Conservation (phyloP, 257 asterid genomes). For the Vinca minor region DNA sequence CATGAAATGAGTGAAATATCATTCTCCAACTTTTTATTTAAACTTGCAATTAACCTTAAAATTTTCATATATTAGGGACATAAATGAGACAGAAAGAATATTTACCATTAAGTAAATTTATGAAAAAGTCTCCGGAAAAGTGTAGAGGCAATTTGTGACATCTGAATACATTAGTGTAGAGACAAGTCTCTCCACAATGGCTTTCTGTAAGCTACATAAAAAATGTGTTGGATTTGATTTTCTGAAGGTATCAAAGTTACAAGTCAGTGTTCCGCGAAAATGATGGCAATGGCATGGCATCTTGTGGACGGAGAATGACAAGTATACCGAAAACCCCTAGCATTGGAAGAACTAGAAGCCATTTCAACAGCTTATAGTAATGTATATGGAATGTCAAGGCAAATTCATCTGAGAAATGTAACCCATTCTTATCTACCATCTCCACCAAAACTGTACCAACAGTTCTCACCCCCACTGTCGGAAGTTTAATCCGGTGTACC, state of each 20-base stretch:
- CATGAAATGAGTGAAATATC: no score
- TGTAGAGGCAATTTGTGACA: no score
- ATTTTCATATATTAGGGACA: no score
- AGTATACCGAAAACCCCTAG: slow-evolving; percentile 90
- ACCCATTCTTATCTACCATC: slow-evolving; percentile 90
- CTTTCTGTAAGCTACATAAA: no score
- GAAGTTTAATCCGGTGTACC: slow-evolving; percentile 60
- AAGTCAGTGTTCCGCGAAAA: slow-evolving; percentile 87
- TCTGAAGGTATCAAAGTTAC: slow-evolving; percentile 25
- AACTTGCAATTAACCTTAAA: no score
- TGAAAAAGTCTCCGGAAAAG: no score
- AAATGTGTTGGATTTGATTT: no score
- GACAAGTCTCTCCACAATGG: no score
- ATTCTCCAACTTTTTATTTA: no score
- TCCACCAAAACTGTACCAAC: slow-evolving; percentile 87
- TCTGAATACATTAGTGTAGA: no score
- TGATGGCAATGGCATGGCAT: slow-evolving; percentile 89
- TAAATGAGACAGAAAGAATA: no score
- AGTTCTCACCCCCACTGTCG: slow-evolving; percentile 82
- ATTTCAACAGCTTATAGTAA: slow-evolving; percentile 80
- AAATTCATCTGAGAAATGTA: slow-evolving; percentile 82
- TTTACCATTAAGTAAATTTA: no score
- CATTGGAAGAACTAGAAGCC: slow-evolving; percentile 97
- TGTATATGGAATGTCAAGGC: slow-evolving; percentile 87
- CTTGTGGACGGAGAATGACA: slow-evolving; percentile 87